Percentiles rank a stretch among this genome's conserved stretches.
These are phyloP conservation scores for Ramaria rubella DNA, from an alignment of 768 basidiomycete species.

Conservation along the genomic window DNA sequence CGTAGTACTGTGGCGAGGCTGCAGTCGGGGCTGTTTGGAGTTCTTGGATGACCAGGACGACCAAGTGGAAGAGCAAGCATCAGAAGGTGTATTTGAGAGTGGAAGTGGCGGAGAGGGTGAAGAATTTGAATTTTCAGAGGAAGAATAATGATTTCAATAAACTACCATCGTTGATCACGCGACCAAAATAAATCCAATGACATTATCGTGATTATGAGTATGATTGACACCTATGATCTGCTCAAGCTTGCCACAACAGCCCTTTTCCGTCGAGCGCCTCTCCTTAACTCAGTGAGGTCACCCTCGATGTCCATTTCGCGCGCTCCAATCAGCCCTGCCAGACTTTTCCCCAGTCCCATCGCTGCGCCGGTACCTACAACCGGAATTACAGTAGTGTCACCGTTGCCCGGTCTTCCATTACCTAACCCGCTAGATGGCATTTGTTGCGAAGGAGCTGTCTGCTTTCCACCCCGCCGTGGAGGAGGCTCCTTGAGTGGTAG, in stretches of 20 bases:
- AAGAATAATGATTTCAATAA: neutral
- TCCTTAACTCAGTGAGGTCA: slow-evolving; percentile 72
- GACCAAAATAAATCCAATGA: neutral
- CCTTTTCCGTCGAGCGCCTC: slow-evolving; percentile 59
- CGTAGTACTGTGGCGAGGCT: slow-evolving; percentile 58
- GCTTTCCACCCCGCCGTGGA: slow-evolving; percentile 16
- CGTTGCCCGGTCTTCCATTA: slow-evolving; percentile 32
- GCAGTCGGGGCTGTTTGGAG: slow-evolving; percentile 52
- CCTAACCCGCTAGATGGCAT: slow-evolving; percentile 31
- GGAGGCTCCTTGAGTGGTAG: slow-evolving; percentile 32
- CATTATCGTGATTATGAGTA: neutral
- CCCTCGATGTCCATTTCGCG: slow-evolving; percentile 70
- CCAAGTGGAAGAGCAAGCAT: neutral
- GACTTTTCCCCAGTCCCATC: slow-evolving; percentile 70
- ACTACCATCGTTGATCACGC: neutral
- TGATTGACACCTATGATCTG: neutral
- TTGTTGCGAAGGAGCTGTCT: slow-evolving; percentile 25
- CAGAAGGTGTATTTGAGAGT: neutral
- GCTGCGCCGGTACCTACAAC: slow-evolving; percentile 39
- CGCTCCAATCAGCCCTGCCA: slow-evolving; percentile 44
- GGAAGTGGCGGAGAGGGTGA: neutral
- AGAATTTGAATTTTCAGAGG: slow-evolving; percentile 8
- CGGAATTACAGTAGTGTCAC: slow-evolving; percentile 50
- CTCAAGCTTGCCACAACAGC: slow-evolving; percentile 27
- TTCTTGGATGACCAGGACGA: slow-evolving; percentile 35